These are phyloP conservation scores for Tetrapisispora namnaoensis DNA, from an alignment of 805 yeast species.

Conservation along the genomic window DNA sequence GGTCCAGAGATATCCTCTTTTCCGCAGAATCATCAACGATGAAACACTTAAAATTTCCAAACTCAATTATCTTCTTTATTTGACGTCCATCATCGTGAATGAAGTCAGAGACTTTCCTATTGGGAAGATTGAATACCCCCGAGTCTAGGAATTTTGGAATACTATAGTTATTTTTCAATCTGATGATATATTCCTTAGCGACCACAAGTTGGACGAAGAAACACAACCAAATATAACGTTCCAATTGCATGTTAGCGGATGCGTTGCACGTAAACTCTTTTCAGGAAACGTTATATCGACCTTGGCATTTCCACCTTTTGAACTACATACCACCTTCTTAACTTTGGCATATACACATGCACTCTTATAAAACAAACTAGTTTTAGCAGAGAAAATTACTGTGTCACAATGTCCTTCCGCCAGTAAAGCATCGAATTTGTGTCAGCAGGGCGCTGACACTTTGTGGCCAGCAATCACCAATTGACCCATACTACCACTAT, in stretches of 20 bases:
- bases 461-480: too few species aligned
- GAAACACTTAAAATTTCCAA: slow-evolving; percentile 66
- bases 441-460: too few species aligned
- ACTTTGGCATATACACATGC: too few species aligned
- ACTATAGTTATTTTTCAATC: not conserved
- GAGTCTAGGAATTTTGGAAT: not conserved
- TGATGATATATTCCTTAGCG: slow-evolving; percentile 1
- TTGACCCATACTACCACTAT: too few species aligned
- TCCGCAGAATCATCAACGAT: slow-evolving; percentile 21
- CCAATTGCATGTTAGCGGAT: not conserved
- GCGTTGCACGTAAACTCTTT: not conserved
- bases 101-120: slow-evolving; percentile 31
- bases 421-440: not conserved
- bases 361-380: too few species aligned
- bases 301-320: not conserved
- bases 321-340: too few species aligned
- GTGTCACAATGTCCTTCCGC: too few species aligned
- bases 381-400: too few species aligned
- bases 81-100: slow-evolving; percentile 29
- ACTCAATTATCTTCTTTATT: slow-evolving; percentile 44
- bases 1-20: not conserved
- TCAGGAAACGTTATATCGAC: not conserved
- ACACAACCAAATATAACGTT: not conserved
- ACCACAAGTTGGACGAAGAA: not conserved
- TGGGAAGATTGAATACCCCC: not conserved